Conservation (phyloP, 768 basidiomycete species). For the Leccinum uliginosum region DNA sequence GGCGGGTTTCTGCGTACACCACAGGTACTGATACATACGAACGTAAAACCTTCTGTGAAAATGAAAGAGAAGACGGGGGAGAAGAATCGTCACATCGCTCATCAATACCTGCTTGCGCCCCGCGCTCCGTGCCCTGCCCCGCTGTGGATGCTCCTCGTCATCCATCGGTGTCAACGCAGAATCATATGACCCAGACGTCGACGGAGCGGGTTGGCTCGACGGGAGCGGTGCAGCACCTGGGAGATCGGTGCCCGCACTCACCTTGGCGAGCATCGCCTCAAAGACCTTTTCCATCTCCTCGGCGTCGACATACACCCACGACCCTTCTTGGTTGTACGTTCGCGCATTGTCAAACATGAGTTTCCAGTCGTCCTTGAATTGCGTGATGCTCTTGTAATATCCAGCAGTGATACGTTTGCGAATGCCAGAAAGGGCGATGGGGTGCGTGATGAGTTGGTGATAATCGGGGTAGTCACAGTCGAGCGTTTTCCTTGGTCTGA, state of each 20-base stretch:
- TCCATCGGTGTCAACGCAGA: constrained; percentile 78
- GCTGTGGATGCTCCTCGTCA: constrained; percentile 65
- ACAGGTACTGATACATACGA: too few relatives aligned
- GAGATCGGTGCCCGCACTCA: constrained; percentile 63
- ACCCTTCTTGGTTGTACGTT: constrained; percentile 91
- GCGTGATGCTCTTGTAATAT: constrained; percentile 69
- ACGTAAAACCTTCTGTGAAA: too few relatives aligned
- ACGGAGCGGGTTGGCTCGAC: constrained; percentile 23
- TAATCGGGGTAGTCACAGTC: constrained; percentile 73
- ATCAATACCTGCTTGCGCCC: constrained; percentile 69
- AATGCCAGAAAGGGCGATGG: constrained; percentile 85
- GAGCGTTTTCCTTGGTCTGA: constrained; percentile 10
- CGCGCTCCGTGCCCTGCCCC: constrained; percentile 52
- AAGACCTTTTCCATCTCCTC: constrained; percentile 93
- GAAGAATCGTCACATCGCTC: too few relatives aligned
- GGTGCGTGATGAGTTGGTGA: constrained; percentile 80
- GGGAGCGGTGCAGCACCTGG: constrained; percentile 59
- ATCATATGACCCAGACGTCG: constrained; percentile 49
- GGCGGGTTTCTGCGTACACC: too few relatives aligned
- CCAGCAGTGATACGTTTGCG: constrained; percentile 67
- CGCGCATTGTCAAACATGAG: constrained; percentile 94
- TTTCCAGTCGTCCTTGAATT: constrained; percentile 76
- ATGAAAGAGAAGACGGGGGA: too few relatives aligned
- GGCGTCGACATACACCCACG: constrained; percentile 92
- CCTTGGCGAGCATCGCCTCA: constrained; percentile 60